Percentiles rank a stretch among this genome's conserved stretches.
These are phyloP conservation scores for Colletotrichum musae DNA, from an alignment of 2,329 filamentous ascomycete species.

Conservation along the genomic window DNA sequence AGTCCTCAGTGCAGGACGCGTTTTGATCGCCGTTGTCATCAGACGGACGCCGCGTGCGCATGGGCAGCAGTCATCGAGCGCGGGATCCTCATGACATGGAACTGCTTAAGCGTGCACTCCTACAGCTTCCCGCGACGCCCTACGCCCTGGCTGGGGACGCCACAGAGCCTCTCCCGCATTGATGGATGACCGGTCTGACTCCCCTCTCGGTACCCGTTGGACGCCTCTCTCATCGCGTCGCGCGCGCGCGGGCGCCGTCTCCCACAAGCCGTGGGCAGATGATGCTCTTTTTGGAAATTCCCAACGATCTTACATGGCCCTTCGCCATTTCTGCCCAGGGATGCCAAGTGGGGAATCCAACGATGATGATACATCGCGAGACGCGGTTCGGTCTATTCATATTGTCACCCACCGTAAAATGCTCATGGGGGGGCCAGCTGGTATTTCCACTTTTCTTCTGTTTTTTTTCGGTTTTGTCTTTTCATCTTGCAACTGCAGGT, in stretches of 20 bases:
- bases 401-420: background rate
- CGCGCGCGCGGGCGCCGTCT: background rate
- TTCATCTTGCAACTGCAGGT: background rate
- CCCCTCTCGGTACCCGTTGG: background rate
- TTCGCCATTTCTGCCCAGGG: background rate
- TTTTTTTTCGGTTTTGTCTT: background rate
- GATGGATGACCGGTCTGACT: background rate
- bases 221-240: background rate
- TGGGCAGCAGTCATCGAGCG: conserved; percentile 4
- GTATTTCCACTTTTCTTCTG: background rate
- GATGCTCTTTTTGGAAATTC: background rate
- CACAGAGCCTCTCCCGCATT: conserved; percentile 24
- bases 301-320: background rate
- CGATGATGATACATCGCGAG: conserved; percentile 14
- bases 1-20: conserved; percentile 12
- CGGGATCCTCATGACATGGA: background rate
- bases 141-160: background rate
- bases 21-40: conserved; percentile 23
- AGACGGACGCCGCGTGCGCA: conserved; percentile 18
- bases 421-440: background rate
- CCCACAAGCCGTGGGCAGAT: conserved; percentile 9
- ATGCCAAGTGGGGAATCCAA: conserved; percentile 7
- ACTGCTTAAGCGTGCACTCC: background rate
- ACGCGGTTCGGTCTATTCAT: conserved; percentile 15
- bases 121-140: background rate